Evolutionary conservation across 1,139 yeast species (phyloP), one percentile per base, ranked within the genome.

Genomic region (Nakaseomyces delphensis): DNA sequence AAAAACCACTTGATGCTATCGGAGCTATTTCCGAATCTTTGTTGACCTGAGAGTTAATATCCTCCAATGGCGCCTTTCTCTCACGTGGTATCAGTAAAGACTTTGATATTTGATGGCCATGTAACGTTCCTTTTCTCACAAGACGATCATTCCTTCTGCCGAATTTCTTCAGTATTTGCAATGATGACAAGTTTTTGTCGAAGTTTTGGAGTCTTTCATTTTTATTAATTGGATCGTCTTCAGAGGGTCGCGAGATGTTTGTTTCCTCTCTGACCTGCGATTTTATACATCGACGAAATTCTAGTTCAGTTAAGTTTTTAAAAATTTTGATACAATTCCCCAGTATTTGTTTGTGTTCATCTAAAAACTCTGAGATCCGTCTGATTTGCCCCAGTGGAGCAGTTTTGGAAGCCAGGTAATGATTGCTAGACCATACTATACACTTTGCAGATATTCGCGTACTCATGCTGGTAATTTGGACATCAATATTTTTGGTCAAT

Each of bases 201-300:
- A 31, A 31, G n/a, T 31, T 31, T 16, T 18, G 14, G 8, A 31
- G 15, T 3, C 35, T 16, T 4, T 18, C 35, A 18, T 14, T 29
- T 14, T 14, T 31, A 19, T 14, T 13, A 18, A 6, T 6, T 2
- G 10, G 4, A 18, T 13, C 18, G 4, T 18, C 23, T 7, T 19
- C 23, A 2, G 35, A 31, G 18, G 8, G 4, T 11, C n/a, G 9
- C 3, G 5, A 10, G n/a, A 31, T 31, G 4, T 31, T 23, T 16
- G 23, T 14, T 14, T 19, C 35, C 11, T 31, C 14, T 11, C 35
- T 31, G 11, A 31, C 35, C 11, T 31, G 35, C 3, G 37, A 33
- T 33, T 33, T 33, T 11, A 33, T 33, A 11, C 37, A 33, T 6
- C 37, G 20, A 3, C 27, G 37, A 10, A 33, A 33, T 14, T 33